Base-by-base conservation (phyloP, 2,329 filamentous ascomycete genomes). In the Bimuria novae-zelandiae region DNA sequence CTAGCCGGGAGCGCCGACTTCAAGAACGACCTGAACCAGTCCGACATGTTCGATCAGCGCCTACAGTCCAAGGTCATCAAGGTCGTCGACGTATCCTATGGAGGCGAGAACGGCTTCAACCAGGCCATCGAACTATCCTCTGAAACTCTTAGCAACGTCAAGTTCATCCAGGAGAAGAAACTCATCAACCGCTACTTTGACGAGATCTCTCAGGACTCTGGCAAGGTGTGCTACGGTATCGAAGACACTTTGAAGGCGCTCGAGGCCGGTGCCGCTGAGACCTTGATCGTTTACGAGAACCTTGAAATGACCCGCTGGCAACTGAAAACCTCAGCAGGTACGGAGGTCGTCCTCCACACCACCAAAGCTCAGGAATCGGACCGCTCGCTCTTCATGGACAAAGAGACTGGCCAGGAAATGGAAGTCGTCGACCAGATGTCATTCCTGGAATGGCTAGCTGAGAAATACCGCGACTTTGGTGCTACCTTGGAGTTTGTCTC, bases 131-230 rank as follows among this genome's bases (percentile, higher is more conserved):
- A 99, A 74, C 78, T 99, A 68, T 89, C 94, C 22, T 85, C 92
- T 7, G 95, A 99, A 82, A 99, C 94, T 7, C 84, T 99, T 42
- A 90, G 92, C 77, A 99, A 97, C 74, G 94, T 99, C 84, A 99
- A 99, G 80, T 99, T 99, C 76, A 97, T 99, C 75, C 94, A 99
- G 79, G 94, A 99, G 84, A 99, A 99, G 89, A 99, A 97, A 82
- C 86, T 99, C 59, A 99, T 99, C 71, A 93, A 93, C 75, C 92
- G 90, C 74, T 99, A 99, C 82, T 99, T 99, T 69, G 92, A 99
- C 75, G 93, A 99, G 78, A 97, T 99, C 71, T 96, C 91, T 75
- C 92, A 96, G 77, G 94, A 99, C 73, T 96, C 89, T 47, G 94
- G 94, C 65, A 94, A 92, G 73, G 87, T 99, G 64, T 99, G 94